Conservation (phyloP, 2,329 filamentous ascomycete species). For the Fusarium azukiicola region DNA sequence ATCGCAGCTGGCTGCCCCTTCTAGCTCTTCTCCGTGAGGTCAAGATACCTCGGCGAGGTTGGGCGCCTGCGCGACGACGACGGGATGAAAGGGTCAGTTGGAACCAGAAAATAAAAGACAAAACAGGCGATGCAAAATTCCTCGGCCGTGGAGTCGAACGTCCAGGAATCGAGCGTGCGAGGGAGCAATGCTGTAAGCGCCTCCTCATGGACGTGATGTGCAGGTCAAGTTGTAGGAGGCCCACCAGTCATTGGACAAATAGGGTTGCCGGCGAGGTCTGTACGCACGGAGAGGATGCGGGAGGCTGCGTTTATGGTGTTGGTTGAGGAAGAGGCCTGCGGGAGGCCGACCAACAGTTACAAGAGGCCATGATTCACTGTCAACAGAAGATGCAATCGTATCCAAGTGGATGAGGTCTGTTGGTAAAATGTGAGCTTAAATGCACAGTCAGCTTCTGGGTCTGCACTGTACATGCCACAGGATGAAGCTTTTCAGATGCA, state of each 20-base stretch:
- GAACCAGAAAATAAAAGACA: neutral
- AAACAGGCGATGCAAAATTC: neutral
- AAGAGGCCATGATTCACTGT: conserved; percentile 38
- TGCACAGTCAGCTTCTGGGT: neutral
- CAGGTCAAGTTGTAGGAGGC: conserved; percentile 30
- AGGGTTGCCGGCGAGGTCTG: conserved; percentile 16
- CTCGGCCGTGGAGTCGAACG: neutral
- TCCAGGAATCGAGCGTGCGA: neutral
- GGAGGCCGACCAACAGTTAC: conserved; percentile 21
- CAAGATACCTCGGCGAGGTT: conserved; percentile 3
- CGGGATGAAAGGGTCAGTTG: conserved; percentile 4
- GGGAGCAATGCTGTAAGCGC: neutral
- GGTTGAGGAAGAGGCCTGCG: neutral
- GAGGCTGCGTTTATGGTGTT: conserved; percentile 4
- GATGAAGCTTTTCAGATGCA: too few species aligned
- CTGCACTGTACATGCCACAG: neutral
- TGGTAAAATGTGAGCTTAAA: conserved; percentile 11
- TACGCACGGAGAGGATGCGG: neutral
- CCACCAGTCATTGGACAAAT: neutral
- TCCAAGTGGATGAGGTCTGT: neutral
- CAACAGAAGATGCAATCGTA: neutral
- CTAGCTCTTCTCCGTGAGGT: neutral
- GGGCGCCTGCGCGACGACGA: neutral
- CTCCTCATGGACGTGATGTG: conserved; percentile 3
- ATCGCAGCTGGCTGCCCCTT: neutral